Evolutionary conservation across 805 yeast genomes (phyloP).

Genomic region (Metschnikowia cubensis): DNA sequence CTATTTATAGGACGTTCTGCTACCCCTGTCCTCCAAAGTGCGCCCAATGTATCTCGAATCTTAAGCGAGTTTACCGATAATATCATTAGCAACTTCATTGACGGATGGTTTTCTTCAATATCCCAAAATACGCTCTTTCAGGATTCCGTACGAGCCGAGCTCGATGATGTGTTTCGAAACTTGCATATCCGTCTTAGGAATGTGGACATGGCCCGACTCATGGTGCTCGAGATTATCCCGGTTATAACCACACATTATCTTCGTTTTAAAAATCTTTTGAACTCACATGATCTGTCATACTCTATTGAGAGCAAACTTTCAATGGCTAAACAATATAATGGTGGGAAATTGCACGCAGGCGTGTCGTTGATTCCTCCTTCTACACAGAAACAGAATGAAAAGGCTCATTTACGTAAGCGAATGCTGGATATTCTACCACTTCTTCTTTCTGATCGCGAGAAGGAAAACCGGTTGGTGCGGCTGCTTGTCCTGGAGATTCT

Average conservation of each 20-base stretch:
- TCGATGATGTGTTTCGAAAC: conserved; percentile 38
- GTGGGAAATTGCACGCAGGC: conserved; percentile 58
- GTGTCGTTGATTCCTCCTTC: conserved; percentile 34
- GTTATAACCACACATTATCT: conserved; percentile 60
- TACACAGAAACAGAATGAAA: conserved; percentile 36
- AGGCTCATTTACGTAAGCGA: conserved; percentile 44
- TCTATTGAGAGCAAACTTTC: conserved; percentile 37
- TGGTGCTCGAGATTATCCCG: conserved; percentile 61
- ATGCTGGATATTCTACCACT: conserved; percentile 44
- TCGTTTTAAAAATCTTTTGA: conserved; percentile 33
- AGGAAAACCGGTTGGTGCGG: conserved; percentile 44
- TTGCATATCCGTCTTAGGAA: conserved; percentile 40
- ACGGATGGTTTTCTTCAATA: conserved; percentile 52
- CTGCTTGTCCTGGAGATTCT: conserved; percentile 61
- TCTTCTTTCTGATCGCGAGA: conserved; percentile 46
- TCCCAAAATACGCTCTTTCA: conserved; percentile 29
- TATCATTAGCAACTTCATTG: conserved; percentile 50
- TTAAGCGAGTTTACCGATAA: conserved; percentile 47
- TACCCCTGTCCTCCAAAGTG: neutral
- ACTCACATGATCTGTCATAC: conserved; percentile 19
- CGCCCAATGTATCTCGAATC: conserved; percentile 44
- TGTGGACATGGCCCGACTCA: conserved; percentile 52
- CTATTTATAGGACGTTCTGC: neutral
- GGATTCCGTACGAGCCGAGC: conserved; percentile 41
- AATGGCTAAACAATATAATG: conserved; percentile 42